Percentiles rank a stretch among this genome's conserved stretches.
Evolutionary conservation across 2,329 filamentous ascomycete genomes (phyloP).

Genomic region (Passalora sequoiae): DNA sequence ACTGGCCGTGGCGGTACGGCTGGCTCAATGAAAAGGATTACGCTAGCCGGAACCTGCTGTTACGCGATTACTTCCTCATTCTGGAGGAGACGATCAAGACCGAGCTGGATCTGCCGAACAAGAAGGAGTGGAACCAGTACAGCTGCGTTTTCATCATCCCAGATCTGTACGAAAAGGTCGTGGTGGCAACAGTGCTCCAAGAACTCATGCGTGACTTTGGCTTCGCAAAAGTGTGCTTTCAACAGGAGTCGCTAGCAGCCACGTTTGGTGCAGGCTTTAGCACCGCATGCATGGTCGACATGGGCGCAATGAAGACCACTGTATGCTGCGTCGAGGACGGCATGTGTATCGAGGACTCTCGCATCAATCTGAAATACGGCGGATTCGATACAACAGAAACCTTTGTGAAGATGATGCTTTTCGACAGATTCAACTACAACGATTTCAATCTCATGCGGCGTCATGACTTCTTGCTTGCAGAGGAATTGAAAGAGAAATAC

Average conservation of each 20-base stretch:
- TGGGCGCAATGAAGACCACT: conserved; percentile 95
- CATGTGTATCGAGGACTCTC: conserved; percentile 87
- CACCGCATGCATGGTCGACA: conserved; percentile 88
- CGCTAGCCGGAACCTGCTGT: conserved; percentile 68
- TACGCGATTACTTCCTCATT: conserved; percentile 80
- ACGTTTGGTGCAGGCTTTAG: conserved; percentile 95
- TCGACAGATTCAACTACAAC: conserved; percentile 89
- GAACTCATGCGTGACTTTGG: conserved; percentile 85
- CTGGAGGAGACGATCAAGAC: conserved; percentile 78
- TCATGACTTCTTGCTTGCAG: conserved; percentile 88
- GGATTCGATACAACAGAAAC: conserved; percentile 89
- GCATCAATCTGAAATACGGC: conserved; percentile 90
- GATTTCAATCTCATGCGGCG: conserved; percentile 87
- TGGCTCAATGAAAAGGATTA: conserved; percentile 92
- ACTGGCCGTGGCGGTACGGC: conserved; percentile 84
- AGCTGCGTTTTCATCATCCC: conserved; percentile 96
- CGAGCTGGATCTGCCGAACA: conserved; percentile 73
- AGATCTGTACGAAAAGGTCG: conserved; percentile 90
- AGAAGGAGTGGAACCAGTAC: conserved; percentile 81
- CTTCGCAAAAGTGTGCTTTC: conserved; percentile 83
- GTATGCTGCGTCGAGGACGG: conserved; percentile 96
- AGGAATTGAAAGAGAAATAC: conserved; percentile 90
- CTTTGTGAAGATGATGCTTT: conserved; percentile 97
- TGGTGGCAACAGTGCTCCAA: conserved; percentile 78
- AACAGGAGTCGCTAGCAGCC: conserved; percentile 91